phyloP scores from a whole-genome alignment of 306 rosid species.

The Bauhinia variegata region DNA sequence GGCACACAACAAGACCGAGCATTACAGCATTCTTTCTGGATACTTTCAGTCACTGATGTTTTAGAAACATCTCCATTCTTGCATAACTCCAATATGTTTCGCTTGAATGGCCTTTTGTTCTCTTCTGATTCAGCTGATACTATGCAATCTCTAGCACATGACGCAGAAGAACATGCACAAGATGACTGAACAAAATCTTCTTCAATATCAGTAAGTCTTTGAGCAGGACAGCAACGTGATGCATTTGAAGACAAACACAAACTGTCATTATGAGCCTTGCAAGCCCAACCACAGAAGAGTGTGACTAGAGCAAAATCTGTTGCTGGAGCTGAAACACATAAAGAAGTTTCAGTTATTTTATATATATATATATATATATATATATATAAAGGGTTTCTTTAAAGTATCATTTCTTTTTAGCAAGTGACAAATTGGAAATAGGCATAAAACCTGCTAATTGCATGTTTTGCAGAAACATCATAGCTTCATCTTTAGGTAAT shows the following conservation, averaged over 20 bases:
- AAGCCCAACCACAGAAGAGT: conserved; percentile 97
- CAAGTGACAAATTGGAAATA: conserved; percentile 34
- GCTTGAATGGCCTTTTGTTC: conserved; percentile 60
- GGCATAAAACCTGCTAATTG: conserved; percentile 83
- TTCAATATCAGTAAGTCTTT: conserved; percentile 71
- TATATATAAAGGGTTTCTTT: too few species aligned
- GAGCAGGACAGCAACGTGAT: conserved; percentile 78
- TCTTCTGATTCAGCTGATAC: conserved; percentile 54
- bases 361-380: too few species aligned
- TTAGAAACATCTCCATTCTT: conserved; percentile 47
- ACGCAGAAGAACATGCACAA: conserved; percentile 61
- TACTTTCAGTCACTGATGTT: conserved; percentile 47
- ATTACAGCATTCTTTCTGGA: conserved; percentile 60
- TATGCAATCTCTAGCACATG: conserved; percentile 58
- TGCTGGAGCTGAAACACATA: conserved; percentile 78
- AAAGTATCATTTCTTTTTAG: conserved; percentile 19
- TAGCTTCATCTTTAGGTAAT: conserved; percentile 75
- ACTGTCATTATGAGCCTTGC: conserved; percentile 93
- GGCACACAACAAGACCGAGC: conserved; percentile 86
- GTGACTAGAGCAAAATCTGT: conserved; percentile 89
- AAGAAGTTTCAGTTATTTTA: conserved; percentile 46
- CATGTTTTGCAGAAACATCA: conserved; percentile 77
- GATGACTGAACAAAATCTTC: conserved; percentile 55
- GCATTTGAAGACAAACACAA: conserved; percentile 78
- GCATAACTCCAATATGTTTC: conserved; percentile 49